These are phyloP conservation scores for Geotrichum bryndzae DNA, from an alignment of 1,139 yeast species.

Conservation along the genomic window DNA sequence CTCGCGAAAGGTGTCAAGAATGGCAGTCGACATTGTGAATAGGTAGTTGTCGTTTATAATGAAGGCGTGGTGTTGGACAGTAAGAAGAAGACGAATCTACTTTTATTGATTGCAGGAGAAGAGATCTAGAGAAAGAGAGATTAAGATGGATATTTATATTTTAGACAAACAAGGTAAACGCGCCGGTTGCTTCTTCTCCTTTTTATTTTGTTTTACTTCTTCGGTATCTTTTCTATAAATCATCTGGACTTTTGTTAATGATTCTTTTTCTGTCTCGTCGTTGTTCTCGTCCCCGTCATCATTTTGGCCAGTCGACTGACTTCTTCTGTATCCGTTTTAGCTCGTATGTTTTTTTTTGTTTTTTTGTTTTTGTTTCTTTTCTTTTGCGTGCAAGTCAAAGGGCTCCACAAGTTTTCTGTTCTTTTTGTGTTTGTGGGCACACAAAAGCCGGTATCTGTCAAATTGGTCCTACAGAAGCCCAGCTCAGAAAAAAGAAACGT, in stretches of 20 bases:
- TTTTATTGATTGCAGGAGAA: neutral
- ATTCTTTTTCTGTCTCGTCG: neutral
- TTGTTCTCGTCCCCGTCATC: neutral
- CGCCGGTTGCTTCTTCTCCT: neutral
- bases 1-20: neutral
- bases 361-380: neutral
- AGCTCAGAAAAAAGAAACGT: neutral
- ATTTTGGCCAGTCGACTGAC: neutral
- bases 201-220: neutral
- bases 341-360: neutral
- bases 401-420: neutral
- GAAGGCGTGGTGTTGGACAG: too few relatives aligned
- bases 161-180: neutral
- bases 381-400: neutral
- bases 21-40: neutral
- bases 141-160: neutral
- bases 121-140: neutral
- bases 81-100: too few relatives aligned
- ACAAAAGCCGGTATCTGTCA: neutral
- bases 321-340: neutral
- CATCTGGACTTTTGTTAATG: neutral
- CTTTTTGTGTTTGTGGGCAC: neutral
- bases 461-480: neutral
- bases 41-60: neutral
- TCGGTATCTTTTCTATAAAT: neutral